Evolutionary conservation across 225 moss, liverwort and hornwort genomes (phyloP).

Genomic region (Neckera pumila): DNA sequence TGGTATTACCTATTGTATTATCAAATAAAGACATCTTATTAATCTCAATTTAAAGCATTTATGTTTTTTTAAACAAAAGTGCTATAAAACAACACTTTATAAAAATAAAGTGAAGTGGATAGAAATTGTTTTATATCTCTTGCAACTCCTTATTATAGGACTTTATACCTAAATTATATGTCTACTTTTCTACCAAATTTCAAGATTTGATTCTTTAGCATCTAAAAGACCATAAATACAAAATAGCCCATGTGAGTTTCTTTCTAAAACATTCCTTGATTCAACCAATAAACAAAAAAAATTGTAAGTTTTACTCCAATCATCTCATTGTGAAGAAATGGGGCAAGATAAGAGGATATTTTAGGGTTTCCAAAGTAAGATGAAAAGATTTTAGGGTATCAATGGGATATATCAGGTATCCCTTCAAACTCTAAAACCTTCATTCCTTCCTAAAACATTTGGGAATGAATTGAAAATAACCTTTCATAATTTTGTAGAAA

Average conservation of each 20-base stretch:
- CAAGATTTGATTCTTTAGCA: neutral
- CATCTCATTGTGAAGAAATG: neutral
- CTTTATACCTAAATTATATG: neutral
- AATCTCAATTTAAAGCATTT: neutral
- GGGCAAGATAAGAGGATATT: neutral
- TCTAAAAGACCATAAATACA: neutral
- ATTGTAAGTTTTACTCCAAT: neutral
- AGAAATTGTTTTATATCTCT: neutral
- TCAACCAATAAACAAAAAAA: neutral
- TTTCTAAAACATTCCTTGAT: neutral
- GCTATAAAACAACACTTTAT: neutral
- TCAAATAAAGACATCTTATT: neutral
- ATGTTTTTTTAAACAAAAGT: neutral
- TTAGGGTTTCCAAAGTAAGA: neutral
- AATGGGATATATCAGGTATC: neutral
- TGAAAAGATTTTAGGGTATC: neutral
- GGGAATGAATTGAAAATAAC: neutral
- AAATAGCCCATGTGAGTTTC: accelerated
- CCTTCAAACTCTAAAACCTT: neutral
- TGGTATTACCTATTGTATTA: neutral
- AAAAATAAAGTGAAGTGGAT: neutral
- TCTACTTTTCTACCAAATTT: neutral
- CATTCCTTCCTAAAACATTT: neutral
- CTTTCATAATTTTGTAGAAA: neutral
- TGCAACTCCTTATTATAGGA: neutral